Evolutionary conservation across 352 stramenopile genomes (phyloP), one percentile per base, ranked within the genome.

Genomic region (Pythium brassicae): DNA sequence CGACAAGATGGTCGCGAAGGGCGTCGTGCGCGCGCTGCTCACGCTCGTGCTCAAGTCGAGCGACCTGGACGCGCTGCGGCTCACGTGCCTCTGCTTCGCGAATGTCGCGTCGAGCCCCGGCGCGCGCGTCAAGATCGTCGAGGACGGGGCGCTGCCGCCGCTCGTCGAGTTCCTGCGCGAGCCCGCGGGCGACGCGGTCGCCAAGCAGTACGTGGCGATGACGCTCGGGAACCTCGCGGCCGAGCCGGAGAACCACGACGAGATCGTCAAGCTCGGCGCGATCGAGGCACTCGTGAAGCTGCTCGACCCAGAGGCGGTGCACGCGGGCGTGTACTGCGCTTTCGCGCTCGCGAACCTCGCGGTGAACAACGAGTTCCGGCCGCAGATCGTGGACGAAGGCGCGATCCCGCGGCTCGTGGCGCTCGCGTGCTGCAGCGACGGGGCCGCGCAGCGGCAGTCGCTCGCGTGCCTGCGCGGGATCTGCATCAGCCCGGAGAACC

Each of bases 151-250:
- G 0, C 63, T 98, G 15, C 69, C 87, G 6, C 77, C 84, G 22
- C 66, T 98, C 9, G 78, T 98, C 22, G 66, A 90, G 23, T 98
- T 97, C 55, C 81, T 98, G 42, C 84, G 86, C 32, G 86, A 97
- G 54, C 66, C 88, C 12, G 77, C 92, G 11, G 77, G 68, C 27
- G 92, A 99, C 64, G 79, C 87, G 27, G 88, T 98, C 51, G 92
- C 85, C n/a, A 83, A 93, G 56, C 94, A 98, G 65, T 99, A 98
- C 55, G 79, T 92, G 27, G 95, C 96, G 2, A 98, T 99, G 92
- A 83, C 83, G 15, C 74, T 99, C 39, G 96, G 96, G 7, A 99
- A 99, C 61, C 61, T 99, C 48, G 89, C 96, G 3, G 93, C 93
- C 11, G 93, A 99, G 45, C 83, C 87, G 0, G 89, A 96, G 32